These are phyloP conservation scores for Plasmodium inui DNA, from an alignment of 169 alveolate species.

Conservation along the genomic window DNA sequence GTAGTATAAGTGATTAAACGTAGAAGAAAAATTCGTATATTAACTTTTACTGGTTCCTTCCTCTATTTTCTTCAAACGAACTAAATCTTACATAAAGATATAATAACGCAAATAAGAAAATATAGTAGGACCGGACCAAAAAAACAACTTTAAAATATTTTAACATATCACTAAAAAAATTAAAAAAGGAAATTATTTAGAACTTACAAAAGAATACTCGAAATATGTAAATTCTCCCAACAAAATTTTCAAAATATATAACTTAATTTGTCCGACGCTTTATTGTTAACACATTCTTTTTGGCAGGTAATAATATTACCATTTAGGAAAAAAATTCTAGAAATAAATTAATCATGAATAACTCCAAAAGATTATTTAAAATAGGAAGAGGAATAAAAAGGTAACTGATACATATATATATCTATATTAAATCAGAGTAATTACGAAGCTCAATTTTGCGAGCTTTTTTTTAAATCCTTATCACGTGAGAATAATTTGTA, in stretches of 20 bases:
- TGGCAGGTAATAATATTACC: background rate
- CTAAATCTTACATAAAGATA: background rate
- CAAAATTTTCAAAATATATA: background rate
- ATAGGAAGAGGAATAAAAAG: background rate
- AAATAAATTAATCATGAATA: background rate
- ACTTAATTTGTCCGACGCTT: background rate
- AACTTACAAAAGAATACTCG: background rate
- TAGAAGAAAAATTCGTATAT: background rate
- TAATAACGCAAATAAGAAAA: background rate
- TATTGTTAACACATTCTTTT: background rate
- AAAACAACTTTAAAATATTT: background rate
- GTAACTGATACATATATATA: background rate
- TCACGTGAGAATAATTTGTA: background rate
- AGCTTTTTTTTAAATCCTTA: background rate
- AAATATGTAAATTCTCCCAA: background rate
- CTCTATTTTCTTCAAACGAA: background rate
- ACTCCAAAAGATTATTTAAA: background rate
- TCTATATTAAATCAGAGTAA: background rate
- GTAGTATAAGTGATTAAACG: background rate
- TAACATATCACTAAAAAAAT: background rate
- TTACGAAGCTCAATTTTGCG: background rate
- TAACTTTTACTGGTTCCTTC: background rate
- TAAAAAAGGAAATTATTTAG: background rate
- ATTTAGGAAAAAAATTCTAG: background rate
- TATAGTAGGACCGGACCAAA: background rate